Conservation (phyloP, 2,329 filamentous ascomycete species). For the Phialophora tarda region DNA sequence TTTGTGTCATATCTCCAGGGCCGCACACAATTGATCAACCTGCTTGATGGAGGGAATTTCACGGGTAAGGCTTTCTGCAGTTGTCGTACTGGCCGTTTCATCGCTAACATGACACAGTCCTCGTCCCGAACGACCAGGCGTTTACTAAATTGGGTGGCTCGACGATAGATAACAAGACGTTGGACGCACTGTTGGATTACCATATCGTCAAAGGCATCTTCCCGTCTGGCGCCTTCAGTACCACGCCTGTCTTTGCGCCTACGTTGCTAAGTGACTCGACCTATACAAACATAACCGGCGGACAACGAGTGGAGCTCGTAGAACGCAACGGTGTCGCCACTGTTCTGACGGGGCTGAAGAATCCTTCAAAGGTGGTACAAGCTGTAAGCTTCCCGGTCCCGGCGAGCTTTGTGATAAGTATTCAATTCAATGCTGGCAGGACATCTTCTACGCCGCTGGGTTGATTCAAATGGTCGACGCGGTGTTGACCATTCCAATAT, state of each 20-base stretch:
- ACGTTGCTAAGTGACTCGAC: background rate
- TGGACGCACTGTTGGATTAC: background rate
- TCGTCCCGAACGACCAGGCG: constrained; percentile 1
- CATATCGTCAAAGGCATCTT: background rate
- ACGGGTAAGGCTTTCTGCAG: background rate
- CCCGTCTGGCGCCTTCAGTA: background rate
- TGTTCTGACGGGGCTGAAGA: background rate
- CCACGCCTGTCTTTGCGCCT: background rate
- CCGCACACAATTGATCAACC: background rate
- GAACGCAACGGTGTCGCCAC: background rate
- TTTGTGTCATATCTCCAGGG: background rate
- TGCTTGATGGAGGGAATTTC: background rate
- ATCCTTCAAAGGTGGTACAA: background rate
- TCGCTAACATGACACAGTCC: background rate
- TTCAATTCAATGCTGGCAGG: background rate
- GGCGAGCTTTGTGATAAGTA: background rate
- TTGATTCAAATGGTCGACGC: background rate
- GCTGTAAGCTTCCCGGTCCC: background rate
- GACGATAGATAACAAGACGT: background rate
- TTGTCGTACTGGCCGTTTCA: background rate
- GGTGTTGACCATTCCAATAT: background rate
- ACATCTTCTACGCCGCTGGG: background rate
- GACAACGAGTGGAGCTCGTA: background rate
- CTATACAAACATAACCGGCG: background rate
- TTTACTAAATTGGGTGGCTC: background rate